Conservation (phyloP, 768 basidiomycete species). For the Wakefieldia striispora region DNA sequence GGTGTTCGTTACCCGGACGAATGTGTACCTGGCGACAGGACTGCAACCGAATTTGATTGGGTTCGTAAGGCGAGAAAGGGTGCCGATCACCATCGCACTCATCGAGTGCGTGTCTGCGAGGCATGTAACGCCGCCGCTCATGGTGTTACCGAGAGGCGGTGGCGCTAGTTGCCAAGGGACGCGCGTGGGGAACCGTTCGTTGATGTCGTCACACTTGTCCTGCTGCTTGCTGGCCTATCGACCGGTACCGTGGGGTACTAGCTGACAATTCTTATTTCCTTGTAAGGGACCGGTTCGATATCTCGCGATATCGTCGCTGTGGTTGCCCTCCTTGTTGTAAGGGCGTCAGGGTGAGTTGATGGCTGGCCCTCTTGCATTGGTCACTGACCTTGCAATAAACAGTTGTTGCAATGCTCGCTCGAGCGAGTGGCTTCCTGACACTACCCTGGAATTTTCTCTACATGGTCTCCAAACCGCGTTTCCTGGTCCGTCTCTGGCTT, state of each 20-base stretch:
- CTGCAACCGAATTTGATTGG: conserved; percentile 43
- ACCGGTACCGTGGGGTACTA: background rate
- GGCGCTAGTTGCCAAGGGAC: conserved; percentile 19
- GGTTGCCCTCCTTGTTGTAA: conserved; percentile 2
- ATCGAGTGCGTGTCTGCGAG: conserved; percentile 33
- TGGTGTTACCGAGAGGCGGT: conserved; percentile 24
- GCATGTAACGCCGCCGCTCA: conserved; percentile 32
- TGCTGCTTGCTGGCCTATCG: background rate
- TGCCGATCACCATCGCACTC: conserved; percentile 15
- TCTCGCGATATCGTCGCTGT: background rate
- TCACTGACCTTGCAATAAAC: background rate
- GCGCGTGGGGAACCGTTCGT: conserved; percentile 2
- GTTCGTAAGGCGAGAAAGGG: conserved; percentile 36
- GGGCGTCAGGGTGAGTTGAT: conserved; percentile 4
- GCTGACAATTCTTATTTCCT: conserved; percentile 1
- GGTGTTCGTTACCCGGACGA: conserved; percentile 41
- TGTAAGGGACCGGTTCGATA: background rate
- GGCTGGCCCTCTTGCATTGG: background rate
- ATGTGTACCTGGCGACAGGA: conserved; percentile 14
- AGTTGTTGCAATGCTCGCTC: conserved; percentile 1
- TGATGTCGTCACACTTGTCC: background rate
- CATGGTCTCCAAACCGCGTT: background rate
- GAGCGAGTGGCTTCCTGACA: background rate
- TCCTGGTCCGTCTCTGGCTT: background rate
- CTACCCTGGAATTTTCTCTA: background rate